Evolutionary conservation across 2,329 filamentous ascomycete species (phyloP).

Genomic region (Arthrobotrys iridis): DNA sequence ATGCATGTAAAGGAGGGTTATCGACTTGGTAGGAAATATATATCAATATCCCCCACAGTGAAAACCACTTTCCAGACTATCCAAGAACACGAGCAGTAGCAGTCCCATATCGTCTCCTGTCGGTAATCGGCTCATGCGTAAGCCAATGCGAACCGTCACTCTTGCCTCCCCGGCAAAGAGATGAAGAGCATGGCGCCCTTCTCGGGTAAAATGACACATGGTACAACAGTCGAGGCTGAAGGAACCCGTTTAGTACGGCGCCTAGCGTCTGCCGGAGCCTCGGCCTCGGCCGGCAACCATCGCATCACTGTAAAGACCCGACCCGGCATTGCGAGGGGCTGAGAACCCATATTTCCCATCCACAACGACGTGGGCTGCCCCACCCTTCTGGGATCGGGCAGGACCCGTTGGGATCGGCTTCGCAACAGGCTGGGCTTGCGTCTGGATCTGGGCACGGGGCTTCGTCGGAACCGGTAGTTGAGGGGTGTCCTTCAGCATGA

Average conservation of each 20-base stretch:
- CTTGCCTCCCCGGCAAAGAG: too few relatives aligned
- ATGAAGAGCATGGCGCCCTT: not conserved
- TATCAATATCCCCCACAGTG: too few relatives aligned
- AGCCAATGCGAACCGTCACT: too few relatives aligned
- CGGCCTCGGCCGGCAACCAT: slow-evolving; percentile 15
- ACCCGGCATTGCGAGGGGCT: slow-evolving; percentile 47
- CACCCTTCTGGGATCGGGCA: slow-evolving; percentile 47
- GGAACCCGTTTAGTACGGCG: slow-evolving; percentile 12
- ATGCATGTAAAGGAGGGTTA: too few relatives aligned
- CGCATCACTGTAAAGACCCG: slow-evolving; percentile 38
- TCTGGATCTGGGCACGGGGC: slow-evolving; percentile 20
- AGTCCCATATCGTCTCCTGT: too few relatives aligned
- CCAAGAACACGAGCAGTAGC: too few relatives aligned
- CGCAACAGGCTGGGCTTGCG: slow-evolving; percentile 14
- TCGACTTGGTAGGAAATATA: too few relatives aligned
- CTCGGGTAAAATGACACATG: too few relatives aligned
- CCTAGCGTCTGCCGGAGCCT: slow-evolving; percentile 19
- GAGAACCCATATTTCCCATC: slow-evolving; percentile 58
- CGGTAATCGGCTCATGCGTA: too few relatives aligned
- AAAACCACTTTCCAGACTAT: too few relatives aligned
- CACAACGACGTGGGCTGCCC: slow-evolving; percentile 45
- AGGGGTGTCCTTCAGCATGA: slow-evolving; percentile 56
- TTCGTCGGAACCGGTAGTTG: slow-evolving; percentile 49
- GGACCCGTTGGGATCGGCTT: slow-evolving; percentile 43
- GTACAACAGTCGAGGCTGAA: not conserved